Base-by-base conservation (phyloP, 305 asterid species). In the Lippia alba region DNA sequence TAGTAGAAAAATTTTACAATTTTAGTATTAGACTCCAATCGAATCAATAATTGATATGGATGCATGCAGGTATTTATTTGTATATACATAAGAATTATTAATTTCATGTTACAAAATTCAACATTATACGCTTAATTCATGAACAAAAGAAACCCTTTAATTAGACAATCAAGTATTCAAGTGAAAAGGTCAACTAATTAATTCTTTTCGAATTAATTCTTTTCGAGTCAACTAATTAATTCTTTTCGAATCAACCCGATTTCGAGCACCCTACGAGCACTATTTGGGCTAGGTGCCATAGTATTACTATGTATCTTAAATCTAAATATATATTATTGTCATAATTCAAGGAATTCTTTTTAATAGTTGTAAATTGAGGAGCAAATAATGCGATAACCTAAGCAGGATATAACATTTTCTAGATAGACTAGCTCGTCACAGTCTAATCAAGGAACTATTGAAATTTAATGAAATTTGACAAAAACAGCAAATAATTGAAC, bases 81-180 rank as follows among this genome's bases (percentile, higher is more conserved):
- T 5, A 39, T 39, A 39, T 9, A 39, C 57, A 24, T 1, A 41
- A 64, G 77, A 32, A 60, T 66, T 73, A 40, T 24, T 24, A 3
- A 24, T 24, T 24, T 24, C 30, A 24, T 24, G 30, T 24, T 24
- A 24, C 30, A 24, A 24, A 24, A 64, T 76, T 63, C 55, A 55
- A 45, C 64, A 61, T 65, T 45, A 62, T 40, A 56, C 46, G 34
- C 51, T 74, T 61, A 64, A 74, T 60, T 70, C 36, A 62, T 74
- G 75, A 24, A 61, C 12, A 10, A 62, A 69, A 62, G 69, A 68
- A 46, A 64, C 70, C 70, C 68, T 62, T 73, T 82, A 61, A 71
- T 75, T 16, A 67, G 66, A 61, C 82, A 79, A 59, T 62, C 66
- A 74, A 56, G 44, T 20, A 79, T 63, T 62, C 66, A 74, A 56